phyloP scores from a whole-genome alignment of 2,329 filamentous ascomycete species.

The Biscogniauxia sp. region DNA sequence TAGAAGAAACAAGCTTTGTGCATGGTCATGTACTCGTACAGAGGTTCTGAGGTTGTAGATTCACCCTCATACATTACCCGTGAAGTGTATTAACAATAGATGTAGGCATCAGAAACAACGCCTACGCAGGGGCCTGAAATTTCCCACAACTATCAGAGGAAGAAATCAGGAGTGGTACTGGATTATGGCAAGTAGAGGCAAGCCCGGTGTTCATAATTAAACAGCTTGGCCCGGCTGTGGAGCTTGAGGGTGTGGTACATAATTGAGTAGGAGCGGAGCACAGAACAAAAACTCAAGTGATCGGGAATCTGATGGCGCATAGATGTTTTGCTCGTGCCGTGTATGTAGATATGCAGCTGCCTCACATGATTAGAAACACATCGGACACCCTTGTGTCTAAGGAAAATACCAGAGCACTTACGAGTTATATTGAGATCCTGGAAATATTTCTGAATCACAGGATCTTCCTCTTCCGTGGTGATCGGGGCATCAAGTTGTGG shows the following conservation, averaged over 20 bases:
- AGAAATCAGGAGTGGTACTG: not conserved
- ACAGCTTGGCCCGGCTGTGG: not conserved
- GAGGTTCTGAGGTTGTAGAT: no score
- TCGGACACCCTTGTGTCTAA: not conserved
- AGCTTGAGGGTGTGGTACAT: constrained; percentile 6
- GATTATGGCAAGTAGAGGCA: not conserved
- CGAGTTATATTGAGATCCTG: constrained; percentile 55
- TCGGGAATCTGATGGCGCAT: constrained; percentile 47
- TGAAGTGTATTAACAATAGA: no score
- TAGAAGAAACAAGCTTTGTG: no score
- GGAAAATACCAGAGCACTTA: constrained; percentile 37
- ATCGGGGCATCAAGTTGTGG: constrained; percentile 48
- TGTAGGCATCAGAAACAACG: no score
- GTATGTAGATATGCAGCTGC: constrained; percentile 40
- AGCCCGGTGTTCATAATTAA: not conserved
- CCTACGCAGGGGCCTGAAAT: no score
- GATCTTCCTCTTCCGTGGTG: constrained; percentile 45
- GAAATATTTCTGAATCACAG: constrained; percentile 51
- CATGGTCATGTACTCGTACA: no score
- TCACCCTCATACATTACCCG: no score
- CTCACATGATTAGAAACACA: constrained; percentile 8
- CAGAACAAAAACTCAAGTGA: constrained; percentile 47
- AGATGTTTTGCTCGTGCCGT: constrained; percentile 51
- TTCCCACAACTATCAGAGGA: not conserved
- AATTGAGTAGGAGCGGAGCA: constrained; percentile 39